A percentile compares a stretch with the other conserved stretches of the same genome.
These are phyloP conservation scores for Botrytis deweyae DNA, from an alignment of 2,329 filamentous ascomycete species.

Conservation along the genomic window DNA sequence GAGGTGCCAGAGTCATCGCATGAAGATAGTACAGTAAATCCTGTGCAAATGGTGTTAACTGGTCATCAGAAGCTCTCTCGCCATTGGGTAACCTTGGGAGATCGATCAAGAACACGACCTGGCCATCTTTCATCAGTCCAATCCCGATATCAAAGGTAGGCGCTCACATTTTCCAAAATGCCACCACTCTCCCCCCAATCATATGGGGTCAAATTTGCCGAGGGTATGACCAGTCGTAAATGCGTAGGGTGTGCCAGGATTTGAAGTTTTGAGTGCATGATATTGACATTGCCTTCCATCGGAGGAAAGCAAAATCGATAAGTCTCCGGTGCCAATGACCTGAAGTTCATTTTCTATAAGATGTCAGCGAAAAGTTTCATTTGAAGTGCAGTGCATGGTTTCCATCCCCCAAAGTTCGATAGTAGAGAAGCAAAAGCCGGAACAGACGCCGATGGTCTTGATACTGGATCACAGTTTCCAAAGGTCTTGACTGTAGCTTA, in stretches of 20 bases:
- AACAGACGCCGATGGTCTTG: background rate
- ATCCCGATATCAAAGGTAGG: background rate
- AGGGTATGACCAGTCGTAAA: constrained; percentile 79
- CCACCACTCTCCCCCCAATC: constrained; percentile 71
- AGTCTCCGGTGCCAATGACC: constrained; percentile 50
- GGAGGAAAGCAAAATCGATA: constrained; percentile 76
- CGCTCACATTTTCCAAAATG: constrained; percentile 75
- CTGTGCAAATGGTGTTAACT: constrained; percentile 58
- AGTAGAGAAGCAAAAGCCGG: background rate
- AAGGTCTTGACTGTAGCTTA: background rate
- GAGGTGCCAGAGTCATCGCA: constrained; percentile 52
- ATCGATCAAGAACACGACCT: constrained; percentile 48
- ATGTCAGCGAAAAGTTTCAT: background rate
- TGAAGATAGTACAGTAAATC: constrained; percentile 53
- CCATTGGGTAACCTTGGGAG: constrained; percentile 57
- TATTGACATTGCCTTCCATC: constrained; percentile 66
- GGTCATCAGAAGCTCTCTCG: constrained; percentile 30
- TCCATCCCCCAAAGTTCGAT: background rate
- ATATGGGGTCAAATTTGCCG: constrained; percentile 78
- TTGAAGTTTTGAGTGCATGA: constrained; percentile 95
- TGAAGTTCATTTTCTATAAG: constrained; percentile 51
- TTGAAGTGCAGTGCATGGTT: background rate
- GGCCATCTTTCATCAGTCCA: constrained; percentile 7
- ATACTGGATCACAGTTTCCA: background rate
- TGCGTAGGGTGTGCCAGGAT: constrained; percentile 74